Conservation (phyloP, 805 yeast species). For the Vanderwaltozyma polyspora region DNA sequence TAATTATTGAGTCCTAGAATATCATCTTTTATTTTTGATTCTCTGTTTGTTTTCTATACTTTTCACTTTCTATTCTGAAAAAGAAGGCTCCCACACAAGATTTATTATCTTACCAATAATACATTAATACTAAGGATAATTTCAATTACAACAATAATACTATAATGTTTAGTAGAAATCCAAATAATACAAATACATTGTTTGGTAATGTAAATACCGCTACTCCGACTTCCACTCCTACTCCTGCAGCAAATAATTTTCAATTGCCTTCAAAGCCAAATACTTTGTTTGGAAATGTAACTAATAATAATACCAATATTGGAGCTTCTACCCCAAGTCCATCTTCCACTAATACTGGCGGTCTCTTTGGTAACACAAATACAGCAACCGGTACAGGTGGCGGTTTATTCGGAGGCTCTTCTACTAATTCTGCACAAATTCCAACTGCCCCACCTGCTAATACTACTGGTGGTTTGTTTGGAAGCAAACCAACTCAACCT, state of each 20-base stretch:
- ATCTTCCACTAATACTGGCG: conserved; percentile 8
- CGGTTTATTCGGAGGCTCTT: background rate
- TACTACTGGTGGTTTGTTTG: background rate
- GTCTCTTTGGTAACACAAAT: conserved; percentile 19
- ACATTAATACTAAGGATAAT: no score
- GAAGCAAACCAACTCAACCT: background rate
- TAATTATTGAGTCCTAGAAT: no score
- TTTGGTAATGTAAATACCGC: conserved; percentile 22
- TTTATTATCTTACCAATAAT: no score
- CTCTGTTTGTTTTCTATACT: no score
- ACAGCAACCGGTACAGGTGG: conserved; percentile 9
- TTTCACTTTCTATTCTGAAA: no score
- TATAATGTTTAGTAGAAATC: conserved; percentile 5
- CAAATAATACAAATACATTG: conserved; percentile 16
- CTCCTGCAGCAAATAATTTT: conserved; percentile 15
- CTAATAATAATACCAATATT: conserved; percentile 3
- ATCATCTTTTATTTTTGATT: no score
- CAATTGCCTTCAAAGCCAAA: conserved; percentile 15
- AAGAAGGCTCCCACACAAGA: no score
- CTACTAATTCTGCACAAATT: background rate
- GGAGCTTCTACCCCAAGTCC: conserved; percentile 22
- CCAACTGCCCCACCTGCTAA: background rate
- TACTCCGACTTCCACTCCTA: conserved; percentile 26
- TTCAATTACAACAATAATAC: no score
- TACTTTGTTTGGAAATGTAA: conserved; percentile 16